Conservation (phyloP, 1,284 basidiomycete species). For the Pterulicium gracile region DNA sequence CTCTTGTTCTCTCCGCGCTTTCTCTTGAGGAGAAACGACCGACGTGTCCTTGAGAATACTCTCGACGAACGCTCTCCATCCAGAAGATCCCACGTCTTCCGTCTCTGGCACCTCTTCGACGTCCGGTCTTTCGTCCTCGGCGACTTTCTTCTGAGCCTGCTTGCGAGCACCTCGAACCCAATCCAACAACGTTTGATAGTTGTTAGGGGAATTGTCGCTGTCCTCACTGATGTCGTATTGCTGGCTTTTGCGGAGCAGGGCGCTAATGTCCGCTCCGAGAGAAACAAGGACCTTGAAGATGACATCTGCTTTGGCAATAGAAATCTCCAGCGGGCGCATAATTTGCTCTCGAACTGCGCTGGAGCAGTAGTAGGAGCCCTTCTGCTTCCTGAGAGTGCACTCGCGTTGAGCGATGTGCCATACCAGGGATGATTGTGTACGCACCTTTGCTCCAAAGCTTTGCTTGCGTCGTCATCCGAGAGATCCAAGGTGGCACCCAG, state of each 20-base stretch:
- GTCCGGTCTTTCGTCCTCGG: neutral
- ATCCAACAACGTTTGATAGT: neutral
- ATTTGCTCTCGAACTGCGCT: neutral
- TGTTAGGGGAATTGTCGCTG: no score
- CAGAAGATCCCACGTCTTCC: neutral
- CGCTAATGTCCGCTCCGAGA: conserved; percentile 30
- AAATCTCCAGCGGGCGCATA: conserved; percentile 29
- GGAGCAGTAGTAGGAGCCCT: neutral
- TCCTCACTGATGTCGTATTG: neutral
- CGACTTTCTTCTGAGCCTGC: neutral
- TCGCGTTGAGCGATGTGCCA: no score
- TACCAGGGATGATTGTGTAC: no score
- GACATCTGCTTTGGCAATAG: conserved; percentile 27
- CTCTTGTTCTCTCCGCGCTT: no score
- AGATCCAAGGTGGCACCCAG: neutral
- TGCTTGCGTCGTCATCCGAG: neutral
- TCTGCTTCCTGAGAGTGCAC: no score
- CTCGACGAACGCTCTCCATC: neutral
- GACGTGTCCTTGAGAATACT: conserved; percentile 9
- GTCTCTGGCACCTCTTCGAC: no score
- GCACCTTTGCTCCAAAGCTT: no score
- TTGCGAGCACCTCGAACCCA: neutral
- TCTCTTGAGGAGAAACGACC: no score
- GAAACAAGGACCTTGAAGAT: conserved; percentile 30
- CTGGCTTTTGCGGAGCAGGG: conserved; percentile 7